phyloP scores from a whole-genome alignment of 305 asterid species.

The Fraxinus angustifolia region DNA sequence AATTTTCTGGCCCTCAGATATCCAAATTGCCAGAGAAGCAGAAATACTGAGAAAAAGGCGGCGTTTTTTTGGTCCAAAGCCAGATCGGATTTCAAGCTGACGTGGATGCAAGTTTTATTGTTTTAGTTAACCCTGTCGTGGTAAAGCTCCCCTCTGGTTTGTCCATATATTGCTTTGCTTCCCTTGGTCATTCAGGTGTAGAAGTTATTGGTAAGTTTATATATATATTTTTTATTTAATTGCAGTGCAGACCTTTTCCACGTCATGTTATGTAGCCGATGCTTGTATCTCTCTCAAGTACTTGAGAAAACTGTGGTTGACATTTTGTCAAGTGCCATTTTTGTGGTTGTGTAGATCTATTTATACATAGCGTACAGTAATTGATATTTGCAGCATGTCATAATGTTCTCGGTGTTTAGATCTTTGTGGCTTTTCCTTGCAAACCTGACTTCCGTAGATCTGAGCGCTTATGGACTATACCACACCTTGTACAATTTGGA shows the following conservation, averaged over 20 bases:
- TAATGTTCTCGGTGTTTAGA: background rate
- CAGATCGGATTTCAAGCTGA: constrained; percentile 49
- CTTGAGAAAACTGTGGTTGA: background rate
- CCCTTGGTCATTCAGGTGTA: constrained; percentile 29
- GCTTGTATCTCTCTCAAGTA: background rate
- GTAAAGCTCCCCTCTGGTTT: constrained; percentile 31
- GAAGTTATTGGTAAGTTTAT: constrained; percentile 30
- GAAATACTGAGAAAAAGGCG: constrained; percentile 59
- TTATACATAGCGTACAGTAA: background rate
- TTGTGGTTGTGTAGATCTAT: background rate
- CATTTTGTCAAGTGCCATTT: background rate
- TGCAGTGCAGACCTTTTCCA: background rate
- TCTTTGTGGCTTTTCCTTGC: background rate
- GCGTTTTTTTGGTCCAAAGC: constrained; percentile 38
- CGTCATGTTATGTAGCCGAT: background rate
- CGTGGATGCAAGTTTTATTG: constrained; percentile 20
- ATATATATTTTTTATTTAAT: background rate
- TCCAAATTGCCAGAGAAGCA: constrained; percentile 90
- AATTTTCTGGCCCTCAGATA: constrained; percentile 84
- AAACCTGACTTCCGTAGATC: background rate
- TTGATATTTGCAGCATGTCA: background rate
- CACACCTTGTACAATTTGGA: background rate
- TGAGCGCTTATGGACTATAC: background rate
- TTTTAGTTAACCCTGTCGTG: constrained; percentile 24
- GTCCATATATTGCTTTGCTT: constrained; percentile 36